These are phyloP conservation scores for Huntiella decipiens DNA, from an alignment of 2,329 filamentous ascomycete species.

Conservation along the genomic window DNA sequence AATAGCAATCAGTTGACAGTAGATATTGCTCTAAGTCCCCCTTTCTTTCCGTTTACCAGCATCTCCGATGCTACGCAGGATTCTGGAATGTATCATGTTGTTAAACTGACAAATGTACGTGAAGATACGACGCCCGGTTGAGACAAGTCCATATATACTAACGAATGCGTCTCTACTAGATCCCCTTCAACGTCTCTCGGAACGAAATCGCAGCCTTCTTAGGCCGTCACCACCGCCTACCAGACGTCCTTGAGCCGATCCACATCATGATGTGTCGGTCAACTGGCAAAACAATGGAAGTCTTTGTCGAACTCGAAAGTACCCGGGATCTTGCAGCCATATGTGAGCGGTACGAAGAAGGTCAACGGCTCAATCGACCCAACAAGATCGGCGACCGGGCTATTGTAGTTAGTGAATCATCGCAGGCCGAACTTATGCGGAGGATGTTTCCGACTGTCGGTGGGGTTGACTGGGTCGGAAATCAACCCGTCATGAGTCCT, in stretches of 20 bases:
- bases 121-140: not conserved
- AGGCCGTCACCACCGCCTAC: slow-evolving; percentile 36
- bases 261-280: slow-evolving; percentile 48
- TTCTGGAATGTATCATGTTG: slow-evolving; percentile 22
- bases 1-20: no score
- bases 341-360: slow-evolving; percentile 27
- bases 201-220: slow-evolving; percentile 39
- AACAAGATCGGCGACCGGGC: slow-evolving; percentile 37
- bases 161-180: slow-evolving; percentile 20
- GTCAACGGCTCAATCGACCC: slow-evolving; percentile 20
- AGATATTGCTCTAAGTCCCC: slow-evolving; percentile 18
- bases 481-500: slow-evolving; percentile 19
- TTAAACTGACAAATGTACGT: slow-evolving; percentile 32
- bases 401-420: slow-evolving; percentile 37
- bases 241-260: slow-evolving; percentile 34
- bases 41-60: slow-evolving; percentile 29
- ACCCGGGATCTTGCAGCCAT: slow-evolving; percentile 33
- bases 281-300: slow-evolving; percentile 42
- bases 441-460: slow-evolving; percentile 40
- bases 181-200: slow-evolving; percentile 34
- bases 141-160: not conserved
- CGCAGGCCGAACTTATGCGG: slow-evolving; percentile 37
- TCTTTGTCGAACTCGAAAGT: slow-evolving; percentile 37
- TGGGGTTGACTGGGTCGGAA: slow-evolving; percentile 36
- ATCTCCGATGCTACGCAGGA: slow-evolving; percentile 16